phyloP scores from a whole-genome alignment of 2,329 filamentous ascomycete genomes.

The Immersiporthe knoxdaviesiana region DNA sequence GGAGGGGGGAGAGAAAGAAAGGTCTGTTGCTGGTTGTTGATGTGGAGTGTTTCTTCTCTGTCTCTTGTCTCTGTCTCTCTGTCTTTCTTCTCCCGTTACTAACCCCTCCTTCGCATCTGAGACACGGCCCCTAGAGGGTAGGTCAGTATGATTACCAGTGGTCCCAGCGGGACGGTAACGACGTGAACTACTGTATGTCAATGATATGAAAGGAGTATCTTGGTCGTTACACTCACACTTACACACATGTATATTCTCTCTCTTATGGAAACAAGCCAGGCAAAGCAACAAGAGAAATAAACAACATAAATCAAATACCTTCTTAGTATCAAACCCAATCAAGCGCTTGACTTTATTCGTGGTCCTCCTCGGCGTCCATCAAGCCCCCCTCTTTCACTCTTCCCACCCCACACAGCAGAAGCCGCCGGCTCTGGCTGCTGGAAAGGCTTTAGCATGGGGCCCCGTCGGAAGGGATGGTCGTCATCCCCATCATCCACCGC shows the following conservation, averaged over 20 bases:
- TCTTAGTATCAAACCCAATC: no score
- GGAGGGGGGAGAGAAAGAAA: not conserved
- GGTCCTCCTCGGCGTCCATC: not conserved
- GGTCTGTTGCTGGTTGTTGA: not conserved
- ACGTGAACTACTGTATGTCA: not conserved
- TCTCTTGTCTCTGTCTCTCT: no score
- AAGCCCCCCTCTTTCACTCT: not conserved
- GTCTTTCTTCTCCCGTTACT: no score
- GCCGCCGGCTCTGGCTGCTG: not conserved
- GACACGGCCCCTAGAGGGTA: not conserved
- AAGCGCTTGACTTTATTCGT: not conserved
- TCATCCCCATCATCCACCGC: not conserved
- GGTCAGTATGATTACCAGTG: not conserved
- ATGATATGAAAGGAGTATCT: not conserved
- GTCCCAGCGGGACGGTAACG: constrained; percentile 12
- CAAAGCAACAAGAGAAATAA: not conserved
- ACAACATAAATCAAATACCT: no score
- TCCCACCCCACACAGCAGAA: not conserved
- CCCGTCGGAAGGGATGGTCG: not conserved
- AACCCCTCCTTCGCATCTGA: not conserved
- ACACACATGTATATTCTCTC: not conserved
- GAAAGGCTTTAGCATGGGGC: constrained; percentile 2
- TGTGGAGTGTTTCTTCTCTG: not conserved
- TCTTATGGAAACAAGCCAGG: not conserved
- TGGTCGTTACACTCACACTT: not conserved